Base-by-base conservation (phyloP, 176 grass and related monocot genomes). In the Oryza glaberrima region DNA sequence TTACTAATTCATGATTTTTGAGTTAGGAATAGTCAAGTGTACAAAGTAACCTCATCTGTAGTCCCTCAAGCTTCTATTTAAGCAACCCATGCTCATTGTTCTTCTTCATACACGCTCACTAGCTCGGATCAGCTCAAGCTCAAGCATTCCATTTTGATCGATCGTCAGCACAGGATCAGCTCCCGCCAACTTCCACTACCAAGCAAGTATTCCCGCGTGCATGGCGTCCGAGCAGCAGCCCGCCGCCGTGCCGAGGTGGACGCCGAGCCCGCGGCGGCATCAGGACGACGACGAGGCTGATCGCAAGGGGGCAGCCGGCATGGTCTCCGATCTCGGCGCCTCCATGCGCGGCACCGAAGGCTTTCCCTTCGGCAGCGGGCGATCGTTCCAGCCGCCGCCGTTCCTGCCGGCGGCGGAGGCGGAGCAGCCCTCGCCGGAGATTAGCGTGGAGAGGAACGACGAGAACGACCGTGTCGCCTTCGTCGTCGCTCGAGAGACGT, bases 191-290 rank as follows among this genome's bases (percentile, higher is more conserved):
- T 12, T 5, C 52, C 19, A 38, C 20, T 65, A 26, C 20, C 9
- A 1, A 73, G 22, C 49, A 69, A 56, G 64, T 61, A 22, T 40
- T 36, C 67, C 15, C 8, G 54, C 19, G 54, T 9, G 9, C 77
- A 88, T 91, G 86, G 84, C 76, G 14, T 79, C 67, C 3, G 74
- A 52, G 82, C 76, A 10, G 51, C 70, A 40, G 60, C 17, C 1
- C 54, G 75, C 72, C 1, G 75, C n/a, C 14, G 95, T 92, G 78
- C 92, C 90, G 28, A 85, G 92, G 84, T 94, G 92, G 95, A 92
- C 75, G 32, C 92, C 90, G 30, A 94, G 77, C 65, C 86, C 72
- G 25, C 85, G 67, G 43, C 49, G 41, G 20, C 48, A 60, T 45
- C 80, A 38, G 9, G 38, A 14, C 15, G 19, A 56, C 4, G 54